These are phyloP conservation scores for Leavenworthia alabamica DNA, from an alignment of 345 rosid genomes.

Conservation along the genomic window DNA sequence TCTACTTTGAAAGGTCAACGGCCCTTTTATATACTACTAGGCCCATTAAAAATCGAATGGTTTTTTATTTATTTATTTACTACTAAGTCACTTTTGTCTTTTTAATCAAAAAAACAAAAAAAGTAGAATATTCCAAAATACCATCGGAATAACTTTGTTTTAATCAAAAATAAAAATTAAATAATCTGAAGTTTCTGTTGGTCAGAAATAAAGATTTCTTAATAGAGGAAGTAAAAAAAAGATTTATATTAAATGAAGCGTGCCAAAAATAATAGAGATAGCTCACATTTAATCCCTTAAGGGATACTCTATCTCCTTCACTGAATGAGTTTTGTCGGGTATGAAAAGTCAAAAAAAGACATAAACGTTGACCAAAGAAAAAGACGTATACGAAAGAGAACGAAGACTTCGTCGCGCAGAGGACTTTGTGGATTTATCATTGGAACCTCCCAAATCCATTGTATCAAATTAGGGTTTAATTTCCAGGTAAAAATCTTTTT, in stretches of 20 bases:
- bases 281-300: background rate
- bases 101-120: background rate
- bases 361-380: background rate
- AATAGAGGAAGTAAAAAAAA: background rate
- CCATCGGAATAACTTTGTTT: background rate
- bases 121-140: constrained; percentile 12
- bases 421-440: background rate
- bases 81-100: too few species aligned
- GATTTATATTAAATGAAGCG: background rate
- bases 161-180: background rate
- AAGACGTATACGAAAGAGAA: background rate
- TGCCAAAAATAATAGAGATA: background rate
- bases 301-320: background rate
- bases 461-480: constrained; percentile 2
- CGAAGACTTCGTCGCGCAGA: background rate
- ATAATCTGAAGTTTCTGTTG: background rate
- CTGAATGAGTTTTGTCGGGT: background rate
- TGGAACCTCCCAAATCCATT: background rate
- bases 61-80: too few species aligned
- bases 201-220: background rate
- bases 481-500: background rate
- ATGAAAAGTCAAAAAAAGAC: background rate
- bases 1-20: constrained; percentile 6
- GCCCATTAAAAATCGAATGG: background rate
- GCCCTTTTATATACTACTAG: background rate